phyloP scores from a whole-genome alignment of 192 early-diverging fungal species.

The Oehlia diaphana region DNA sequence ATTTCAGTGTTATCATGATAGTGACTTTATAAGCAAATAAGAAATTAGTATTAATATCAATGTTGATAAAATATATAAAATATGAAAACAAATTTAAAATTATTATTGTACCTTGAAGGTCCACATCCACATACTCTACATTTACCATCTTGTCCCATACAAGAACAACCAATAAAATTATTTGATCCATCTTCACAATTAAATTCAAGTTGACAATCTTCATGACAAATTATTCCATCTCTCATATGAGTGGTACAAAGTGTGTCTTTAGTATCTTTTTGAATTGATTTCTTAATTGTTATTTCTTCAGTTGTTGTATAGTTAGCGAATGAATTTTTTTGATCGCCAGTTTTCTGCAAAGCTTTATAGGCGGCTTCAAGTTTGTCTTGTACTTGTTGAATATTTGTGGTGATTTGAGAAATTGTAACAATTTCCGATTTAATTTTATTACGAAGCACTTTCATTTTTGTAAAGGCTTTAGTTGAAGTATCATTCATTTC shows the following conservation, averaged over 20 bases:
- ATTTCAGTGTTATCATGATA: not conserved
- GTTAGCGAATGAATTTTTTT: conserved; percentile 9
- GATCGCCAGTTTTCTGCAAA: not conserved
- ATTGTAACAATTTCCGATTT: conserved; percentile 1
- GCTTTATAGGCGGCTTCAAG: conserved; percentile 8
- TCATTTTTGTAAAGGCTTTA: not conserved
- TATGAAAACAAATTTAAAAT: not conserved
- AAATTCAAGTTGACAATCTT: not conserved
- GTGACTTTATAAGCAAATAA: not conserved
- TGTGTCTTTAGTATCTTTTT: not conserved
- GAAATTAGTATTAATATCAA: too few relatives aligned
- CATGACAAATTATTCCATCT: conserved; percentile 8
- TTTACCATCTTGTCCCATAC: not conserved
- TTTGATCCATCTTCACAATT: not conserved
- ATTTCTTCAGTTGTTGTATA: conserved; percentile 7
- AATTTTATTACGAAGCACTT: not conserved
- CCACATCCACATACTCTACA: conserved; percentile 6
- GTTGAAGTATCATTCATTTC: not conserved
- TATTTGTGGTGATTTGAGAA: not conserved
- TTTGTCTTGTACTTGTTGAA: not conserved
- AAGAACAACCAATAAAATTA: not conserved
- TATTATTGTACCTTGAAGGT: not conserved
- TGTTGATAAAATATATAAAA: not conserved
- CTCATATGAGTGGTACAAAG: conserved; percentile 4
- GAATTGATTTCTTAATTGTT: not conserved